Evolutionary conservation across 257 asterid species (phyloP).

Genomic region (Fraxinus quadrangulata): DNA sequence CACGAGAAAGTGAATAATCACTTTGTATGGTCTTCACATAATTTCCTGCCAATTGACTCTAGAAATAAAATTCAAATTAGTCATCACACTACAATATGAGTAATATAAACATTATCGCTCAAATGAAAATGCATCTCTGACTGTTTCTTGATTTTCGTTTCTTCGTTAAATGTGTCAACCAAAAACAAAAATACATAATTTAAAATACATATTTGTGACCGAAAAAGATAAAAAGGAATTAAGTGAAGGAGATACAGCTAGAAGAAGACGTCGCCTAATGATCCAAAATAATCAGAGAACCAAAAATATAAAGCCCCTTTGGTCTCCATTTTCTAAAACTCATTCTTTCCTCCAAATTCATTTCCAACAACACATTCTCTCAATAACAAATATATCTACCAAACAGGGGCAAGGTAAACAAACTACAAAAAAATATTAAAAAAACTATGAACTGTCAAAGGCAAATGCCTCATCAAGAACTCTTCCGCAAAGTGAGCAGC

Average conservation of each 20-base stretch:
- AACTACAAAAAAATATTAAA: background rate
- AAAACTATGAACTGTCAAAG: too few relatives aligned
- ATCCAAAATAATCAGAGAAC: background rate
- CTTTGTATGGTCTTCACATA: conserved; percentile 48
- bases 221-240: background rate
- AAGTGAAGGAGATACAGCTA: background rate
- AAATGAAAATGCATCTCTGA: background rate
- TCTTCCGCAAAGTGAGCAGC: conserved; percentile 66
- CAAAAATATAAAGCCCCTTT: too few relatives aligned
- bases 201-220: background rate
- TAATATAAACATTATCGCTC: background rate
- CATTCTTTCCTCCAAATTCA: too few relatives aligned
- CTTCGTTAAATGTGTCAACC: conserved; percentile 5
- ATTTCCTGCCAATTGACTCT: conserved; percentile 70
- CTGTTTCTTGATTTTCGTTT: background rate
- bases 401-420: background rate
- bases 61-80: conserved; percentile 30
- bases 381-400: background rate
- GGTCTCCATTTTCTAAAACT: too few relatives aligned
- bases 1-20: conserved; percentile 53
- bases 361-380: too few relatives aligned
- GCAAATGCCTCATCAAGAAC: conserved; percentile 44
- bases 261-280: background rate
- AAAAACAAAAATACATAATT: background rate
- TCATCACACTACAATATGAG: conserved; percentile 4